Conservation (phyloP, 139 green algal species). For the Yamagishiella unicocca region DNA sequence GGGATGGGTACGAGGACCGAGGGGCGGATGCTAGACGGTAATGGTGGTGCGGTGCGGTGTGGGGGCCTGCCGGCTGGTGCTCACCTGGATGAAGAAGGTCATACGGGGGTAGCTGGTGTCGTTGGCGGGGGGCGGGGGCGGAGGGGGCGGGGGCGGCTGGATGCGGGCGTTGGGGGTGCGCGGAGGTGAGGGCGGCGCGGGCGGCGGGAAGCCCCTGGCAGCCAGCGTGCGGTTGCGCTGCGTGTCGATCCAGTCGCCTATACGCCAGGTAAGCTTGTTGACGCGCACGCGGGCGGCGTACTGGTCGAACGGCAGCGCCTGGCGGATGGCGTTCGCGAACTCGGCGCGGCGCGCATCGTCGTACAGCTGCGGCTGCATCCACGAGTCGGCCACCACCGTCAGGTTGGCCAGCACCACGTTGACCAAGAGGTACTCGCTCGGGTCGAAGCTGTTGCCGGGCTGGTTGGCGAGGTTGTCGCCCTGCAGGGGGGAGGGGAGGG, state of each 20-base stretch:
- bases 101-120: conserved; percentile 8
- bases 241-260: conserved; percentile 10
- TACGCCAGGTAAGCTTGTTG: conserved; percentile 21
- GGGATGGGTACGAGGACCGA: too few species aligned
- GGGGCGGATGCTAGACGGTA: too few species aligned
- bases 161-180: neutral
- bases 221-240: neutral
- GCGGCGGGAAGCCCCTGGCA: conserved; percentile 10
- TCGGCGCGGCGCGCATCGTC: neutral
- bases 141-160: neutral
- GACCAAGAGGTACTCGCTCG: conserved; percentile 4
- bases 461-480: neutral
- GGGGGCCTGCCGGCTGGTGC: neutral
- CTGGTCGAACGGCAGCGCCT: conserved; percentile 8
- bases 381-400: conserved; percentile 22
- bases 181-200: neutral
- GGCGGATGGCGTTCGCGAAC: neutral
- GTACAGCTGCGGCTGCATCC: conserved; percentile 33
- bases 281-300: conserved; percentile 11
- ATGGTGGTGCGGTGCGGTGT: too few species aligned
- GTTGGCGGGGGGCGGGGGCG: conserved; percentile 14
- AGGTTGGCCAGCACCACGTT: conserved; percentile 37
- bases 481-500: neutral
- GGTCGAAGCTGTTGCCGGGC: neutral
- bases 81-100: conserved; percentile 36